Conservation (phyloP, 2,329 filamentous ascomycete genomes). For the Plectosphaerella sp. region DNA sequence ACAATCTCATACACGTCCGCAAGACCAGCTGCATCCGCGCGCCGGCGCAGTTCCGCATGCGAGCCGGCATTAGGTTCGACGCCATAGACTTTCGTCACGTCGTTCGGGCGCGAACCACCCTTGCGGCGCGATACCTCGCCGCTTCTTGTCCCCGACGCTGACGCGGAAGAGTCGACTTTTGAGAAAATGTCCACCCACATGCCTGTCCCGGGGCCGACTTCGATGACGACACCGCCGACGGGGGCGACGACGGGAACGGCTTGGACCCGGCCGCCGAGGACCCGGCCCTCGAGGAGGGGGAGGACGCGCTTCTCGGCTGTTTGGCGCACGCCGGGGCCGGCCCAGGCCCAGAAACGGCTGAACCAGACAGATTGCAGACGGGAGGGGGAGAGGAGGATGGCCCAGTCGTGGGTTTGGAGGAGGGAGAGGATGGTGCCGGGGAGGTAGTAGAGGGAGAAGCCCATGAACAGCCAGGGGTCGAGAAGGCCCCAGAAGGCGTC, state of each 20-base stretch:
- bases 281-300: slow-evolving; percentile 50
- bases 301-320: slow-evolving; percentile 37
- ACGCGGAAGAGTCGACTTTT: slow-evolving; percentile 4
- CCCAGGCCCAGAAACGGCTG: slow-evolving; percentile 53
- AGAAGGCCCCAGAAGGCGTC: slow-evolving; percentile 27
- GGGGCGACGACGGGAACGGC: slow-evolving; percentile 27
- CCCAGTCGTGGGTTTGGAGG: slow-evolving; percentile 24
- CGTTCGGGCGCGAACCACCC: slow-evolving; percentile 3
- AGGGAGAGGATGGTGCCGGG: slow-evolving; percentile 44
- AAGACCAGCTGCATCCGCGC: slow-evolving; percentile 47
- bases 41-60: slow-evolving; percentile 40
- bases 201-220: slow-evolving; percentile 59
- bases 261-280: slow-evolving; percentile 29
- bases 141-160: slow-evolving; percentile 4
- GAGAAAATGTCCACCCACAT: slow-evolving; percentile 55
- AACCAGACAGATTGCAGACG: slow-evolving; percentile 51
- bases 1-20: slow-evolving; percentile 56
- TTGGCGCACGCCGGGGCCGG: slow-evolving; percentile 46
- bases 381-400: slow-evolving; percentile 33
- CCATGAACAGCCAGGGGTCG: slow-evolving; percentile 50
- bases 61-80: slow-evolving; percentile 59
- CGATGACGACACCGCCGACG: slow-evolving; percentile 49
- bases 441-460: slow-evolving; percentile 41
- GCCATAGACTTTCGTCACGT: slow-evolving; percentile 47
- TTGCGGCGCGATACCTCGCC: not conserved